phyloP scores from a whole-genome alignment of 2,329 filamentous ascomycete genomes.

The Penicillium corylophilum region DNA sequence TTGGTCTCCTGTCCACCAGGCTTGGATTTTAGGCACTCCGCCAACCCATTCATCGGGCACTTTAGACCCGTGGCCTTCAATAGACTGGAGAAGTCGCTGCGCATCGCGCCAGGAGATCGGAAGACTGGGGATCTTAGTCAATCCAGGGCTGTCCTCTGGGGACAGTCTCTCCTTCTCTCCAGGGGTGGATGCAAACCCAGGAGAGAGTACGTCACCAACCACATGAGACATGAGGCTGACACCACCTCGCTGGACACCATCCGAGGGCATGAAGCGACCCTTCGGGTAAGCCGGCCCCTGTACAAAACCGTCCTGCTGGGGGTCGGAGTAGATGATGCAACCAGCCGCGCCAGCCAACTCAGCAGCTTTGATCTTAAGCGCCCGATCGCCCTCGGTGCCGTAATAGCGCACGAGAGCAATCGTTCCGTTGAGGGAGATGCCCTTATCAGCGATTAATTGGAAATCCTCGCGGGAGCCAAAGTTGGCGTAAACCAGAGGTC shows the following conservation, averaged over 20 bases:
- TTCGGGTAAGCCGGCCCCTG: slow-evolving; percentile 71
- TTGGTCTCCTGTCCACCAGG: slow-evolving; percentile 82
- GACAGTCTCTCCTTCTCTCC: slow-evolving; percentile 60
- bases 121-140: slow-evolving; percentile 83
- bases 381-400: slow-evolving; percentile 69
- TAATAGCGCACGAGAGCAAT: slow-evolving; percentile 83
- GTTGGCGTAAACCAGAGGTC: slow-evolving; percentile 87
- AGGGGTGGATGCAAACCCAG: slow-evolving; percentile 67
- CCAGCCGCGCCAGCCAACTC: slow-evolving; percentile 82
- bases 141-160: slow-evolving; percentile 67
- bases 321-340: slow-evolving; percentile 91
- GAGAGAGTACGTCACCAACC: slow-evolving; percentile 86
- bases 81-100: slow-evolving; percentile 69
- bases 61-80: slow-evolving; percentile 71
- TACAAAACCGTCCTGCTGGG: slow-evolving; percentile 76
- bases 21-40: slow-evolving; percentile 69
- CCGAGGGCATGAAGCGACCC: slow-evolving; percentile 75
- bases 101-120: slow-evolving; percentile 90
- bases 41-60: slow-evolving; percentile 72
- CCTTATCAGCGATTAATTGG: slow-evolving; percentile 65
- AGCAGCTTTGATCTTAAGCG: slow-evolving; percentile 84
- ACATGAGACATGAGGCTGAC: slow-evolving; percentile 82
- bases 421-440: slow-evolving; percentile 71
- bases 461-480: slow-evolving; percentile 87
- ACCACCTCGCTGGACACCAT: slow-evolving; percentile 77